Percentiles rank a stretch among this genome's conserved stretches.
phyloP scores from a whole-genome alignment of 1,139 yeast genomes.

The Pichia sp. region DNA sequence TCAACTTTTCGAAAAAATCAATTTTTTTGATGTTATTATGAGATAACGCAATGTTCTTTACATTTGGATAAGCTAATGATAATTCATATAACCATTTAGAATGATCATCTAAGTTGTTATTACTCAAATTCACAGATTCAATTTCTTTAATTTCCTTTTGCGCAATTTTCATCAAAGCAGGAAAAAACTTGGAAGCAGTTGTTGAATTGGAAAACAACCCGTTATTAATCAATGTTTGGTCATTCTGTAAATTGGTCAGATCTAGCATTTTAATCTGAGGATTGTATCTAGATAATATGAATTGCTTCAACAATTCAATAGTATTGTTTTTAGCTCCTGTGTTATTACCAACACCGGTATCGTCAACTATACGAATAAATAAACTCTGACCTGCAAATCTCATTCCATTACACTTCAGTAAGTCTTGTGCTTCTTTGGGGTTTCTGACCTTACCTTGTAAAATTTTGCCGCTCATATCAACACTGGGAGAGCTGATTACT shows the following conservation, averaged over 20 bases:
- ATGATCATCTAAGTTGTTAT: slow-evolving; percentile 61
- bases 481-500: slow-evolving; percentile 38
- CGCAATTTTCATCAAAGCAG: slow-evolving; percentile 86
- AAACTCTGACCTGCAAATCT: slow-evolving; percentile 72
- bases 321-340: slow-evolving; percentile 32
- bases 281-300: slow-evolving; percentile 61
- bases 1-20: slow-evolving; percentile 65
- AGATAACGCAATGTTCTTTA: slow-evolving; percentile 72
- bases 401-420: slow-evolving; percentile 63
- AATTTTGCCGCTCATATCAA: slow-evolving; percentile 37
- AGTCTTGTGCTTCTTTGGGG: slow-evolving; percentile 47
- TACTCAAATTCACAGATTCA: slow-evolving; percentile 69
- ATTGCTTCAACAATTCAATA: slow-evolving; percentile 51
- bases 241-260: slow-evolving; percentile 58
- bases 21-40: slow-evolving; percentile 58
- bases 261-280: slow-evolving; percentile 60
- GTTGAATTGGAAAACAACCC: slow-evolving; percentile 59
- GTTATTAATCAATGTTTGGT: slow-evolving; percentile 47
- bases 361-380: slow-evolving; percentile 38
- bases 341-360: slow-evolving; percentile 12
- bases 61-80: slow-evolving; percentile 64
- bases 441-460: slow-evolving; percentile 46
- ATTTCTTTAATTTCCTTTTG: slow-evolving; percentile 44
- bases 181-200: slow-evolving; percentile 70
- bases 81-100: slow-evolving; percentile 49